phyloP scores from a whole-genome alignment of 345 rosid species.

The Populus deltoides region DNA sequence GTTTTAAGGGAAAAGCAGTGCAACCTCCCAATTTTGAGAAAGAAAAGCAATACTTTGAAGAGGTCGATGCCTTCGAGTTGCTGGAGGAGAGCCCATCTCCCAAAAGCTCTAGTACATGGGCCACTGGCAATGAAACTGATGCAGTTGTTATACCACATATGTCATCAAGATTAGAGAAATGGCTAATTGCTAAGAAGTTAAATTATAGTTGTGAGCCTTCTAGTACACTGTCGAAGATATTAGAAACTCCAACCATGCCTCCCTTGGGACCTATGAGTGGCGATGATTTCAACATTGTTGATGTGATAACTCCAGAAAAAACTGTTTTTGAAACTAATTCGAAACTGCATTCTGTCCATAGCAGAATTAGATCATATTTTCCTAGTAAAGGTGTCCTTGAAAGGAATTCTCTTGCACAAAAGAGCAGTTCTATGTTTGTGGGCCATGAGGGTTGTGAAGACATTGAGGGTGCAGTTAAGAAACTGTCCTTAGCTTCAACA shows the following conservation, averaged over 20 bases:
- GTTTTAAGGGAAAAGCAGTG: conserved; percentile 49
- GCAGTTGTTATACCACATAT: conserved; percentile 42
- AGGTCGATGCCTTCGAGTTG: conserved; percentile 91
- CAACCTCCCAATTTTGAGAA: conserved; percentile 56
- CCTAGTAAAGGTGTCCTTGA: conserved; percentile 23
- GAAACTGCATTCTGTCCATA: conserved; percentile 35
- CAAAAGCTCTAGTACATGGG: conserved; percentile 65
- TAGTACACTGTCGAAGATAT: conserved; percentile 69
- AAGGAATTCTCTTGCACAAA: conserved; percentile 25
- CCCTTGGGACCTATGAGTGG: conserved; percentile 28
- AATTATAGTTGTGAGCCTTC: conserved; percentile 57
- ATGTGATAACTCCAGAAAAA: conserved; percentile 49
- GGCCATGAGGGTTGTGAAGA: conserved; percentile 29
- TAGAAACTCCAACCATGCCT: conserved; percentile 50
- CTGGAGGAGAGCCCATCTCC: conserved; percentile 99
- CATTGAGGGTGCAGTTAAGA: conserved; percentile 56
- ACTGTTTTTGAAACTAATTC: conserved; percentile 24
- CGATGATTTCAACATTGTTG: conserved; percentile 20
- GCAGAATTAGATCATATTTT: conserved; percentile 28
- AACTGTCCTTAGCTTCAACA: conserved; percentile 66
- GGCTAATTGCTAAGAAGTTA: conserved; percentile 63
- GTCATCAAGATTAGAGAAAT: conserved; percentile 69
- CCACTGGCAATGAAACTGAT: conserved; percentile 43
- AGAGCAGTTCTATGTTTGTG: conserved; percentile 7
- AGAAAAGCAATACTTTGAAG: conserved; percentile 72